Evolutionary conservation across 208 protist species (phyloP).

Genomic region (Wallacemonas rigidus): DNA sequence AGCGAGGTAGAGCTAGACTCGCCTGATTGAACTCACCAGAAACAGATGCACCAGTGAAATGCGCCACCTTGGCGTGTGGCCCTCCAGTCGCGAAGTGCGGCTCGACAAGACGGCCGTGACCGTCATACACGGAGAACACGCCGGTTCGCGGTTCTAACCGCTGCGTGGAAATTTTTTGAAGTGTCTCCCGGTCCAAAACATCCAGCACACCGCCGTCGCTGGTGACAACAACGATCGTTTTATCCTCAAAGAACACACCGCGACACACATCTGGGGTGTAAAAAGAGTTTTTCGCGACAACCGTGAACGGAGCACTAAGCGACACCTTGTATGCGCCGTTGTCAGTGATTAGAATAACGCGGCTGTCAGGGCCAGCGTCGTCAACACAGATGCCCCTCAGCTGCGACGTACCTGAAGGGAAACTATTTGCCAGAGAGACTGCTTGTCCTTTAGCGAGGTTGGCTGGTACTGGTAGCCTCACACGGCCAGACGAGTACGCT

Average conservation of each 20-base stretch:
- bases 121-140: slow-evolving; percentile 51
- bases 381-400: slow-evolving; percentile 28
- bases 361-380: slow-evolving; percentile 12
- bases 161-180: slow-evolving; percentile 32
- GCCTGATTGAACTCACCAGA: slow-evolving; percentile 44
- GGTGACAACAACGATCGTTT: slow-evolving; percentile 48
- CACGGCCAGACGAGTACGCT: slow-evolving; percentile 31
- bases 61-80: slow-evolving; percentile 12
- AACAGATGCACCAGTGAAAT: slow-evolving; percentile 37
- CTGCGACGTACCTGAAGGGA: slow-evolving; percentile 29
- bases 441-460: slow-evolving; percentile 29
- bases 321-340: slow-evolving; percentile 29
- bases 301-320: slow-evolving; percentile 27
- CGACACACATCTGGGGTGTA: slow-evolving; percentile 26
- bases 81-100: slow-evolving; percentile 30
- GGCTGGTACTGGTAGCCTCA: slow-evolving; percentile 36
- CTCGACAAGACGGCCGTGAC: slow-evolving; percentile 50
- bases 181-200: slow-evolving; percentile 52
- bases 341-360: slow-evolving; percentile 21
- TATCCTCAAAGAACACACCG: slow-evolving; percentile 47
- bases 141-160: not conserved
- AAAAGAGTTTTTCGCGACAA: slow-evolving; percentile 22
- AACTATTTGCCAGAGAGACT: slow-evolving; percentile 30
- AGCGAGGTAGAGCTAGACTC: slow-evolving; percentile 46
- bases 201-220: slow-evolving; percentile 38